Percentiles rank a stretch among this genome's conserved stretches.
phyloP scores from a whole-genome alignment of 2,329 filamentous ascomycete genomes.

The Scytalidium lignicola region DNA sequence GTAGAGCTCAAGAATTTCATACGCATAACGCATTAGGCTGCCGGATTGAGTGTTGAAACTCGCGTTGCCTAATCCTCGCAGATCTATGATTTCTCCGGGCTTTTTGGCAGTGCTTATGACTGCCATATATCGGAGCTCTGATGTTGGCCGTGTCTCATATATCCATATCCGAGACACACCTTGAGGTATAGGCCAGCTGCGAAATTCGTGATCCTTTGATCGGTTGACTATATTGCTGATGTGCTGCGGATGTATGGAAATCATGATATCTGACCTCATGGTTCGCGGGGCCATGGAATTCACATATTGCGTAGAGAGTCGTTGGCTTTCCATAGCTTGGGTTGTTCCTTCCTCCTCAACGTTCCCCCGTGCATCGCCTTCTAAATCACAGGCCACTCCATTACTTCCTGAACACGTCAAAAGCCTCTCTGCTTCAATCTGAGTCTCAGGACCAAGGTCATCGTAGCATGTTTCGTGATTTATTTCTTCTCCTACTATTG shows the following conservation, averaged over 20 bases:
- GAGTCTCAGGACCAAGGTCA: slow-evolving; percentile 2
- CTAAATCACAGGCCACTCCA: not conserved
- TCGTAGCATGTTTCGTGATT: slow-evolving; percentile 1
- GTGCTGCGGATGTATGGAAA: slow-evolving; percentile 42
- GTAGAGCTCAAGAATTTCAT: slow-evolving; percentile 53
- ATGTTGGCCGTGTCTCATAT: slow-evolving; percentile 42
- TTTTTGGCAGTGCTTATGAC: slow-evolving; percentile 41
- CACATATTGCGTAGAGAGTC: slow-evolving; percentile 46
- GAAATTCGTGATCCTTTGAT: slow-evolving; percentile 49
- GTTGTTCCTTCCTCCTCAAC: slow-evolving; percentile 9
- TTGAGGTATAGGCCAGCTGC: slow-evolving; percentile 49
- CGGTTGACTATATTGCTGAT: slow-evolving; percentile 46
- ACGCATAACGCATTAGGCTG: slow-evolving; percentile 39
- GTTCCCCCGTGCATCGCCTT: not conserved
- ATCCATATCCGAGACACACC: slow-evolving; percentile 59
- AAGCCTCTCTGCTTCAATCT: not conserved
- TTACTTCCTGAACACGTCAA: not conserved
- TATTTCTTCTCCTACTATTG: not conserved
- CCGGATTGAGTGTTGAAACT: slow-evolving; percentile 41
- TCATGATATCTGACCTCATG: slow-evolving; percentile 47
- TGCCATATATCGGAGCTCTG: slow-evolving; percentile 55
- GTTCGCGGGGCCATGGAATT: slow-evolving; percentile 39
- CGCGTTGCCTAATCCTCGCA: slow-evolving; percentile 43
- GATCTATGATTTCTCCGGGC: slow-evolving; percentile 42
- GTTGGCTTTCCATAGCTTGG: slow-evolving; percentile 39